Base-by-base conservation (phyloP, 768 basidiomycete genomes). In the Boletus reticulatus region DNA sequence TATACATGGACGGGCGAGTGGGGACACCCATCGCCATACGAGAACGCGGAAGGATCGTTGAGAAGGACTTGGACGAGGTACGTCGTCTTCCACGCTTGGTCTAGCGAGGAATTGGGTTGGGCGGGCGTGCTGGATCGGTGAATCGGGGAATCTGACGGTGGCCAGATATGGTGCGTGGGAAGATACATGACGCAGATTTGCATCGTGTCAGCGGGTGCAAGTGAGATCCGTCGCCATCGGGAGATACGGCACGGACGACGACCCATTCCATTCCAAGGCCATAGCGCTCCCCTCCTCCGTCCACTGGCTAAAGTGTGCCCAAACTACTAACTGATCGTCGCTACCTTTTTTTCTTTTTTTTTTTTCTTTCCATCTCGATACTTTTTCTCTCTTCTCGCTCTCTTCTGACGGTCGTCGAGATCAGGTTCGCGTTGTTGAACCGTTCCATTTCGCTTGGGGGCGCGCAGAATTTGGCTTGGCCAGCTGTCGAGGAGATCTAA, bases 221-320 rank as follows among this genome's bases (percentile, higher is more conserved):
- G 66, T 67, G 66, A 67, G 66, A 67, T 85, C 84, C 81, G 80
- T 73, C 74, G 77, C 70, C 82, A 85, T 85, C 84, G 85, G 83
- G 79, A 80, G 82, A 84, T 82, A 81, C 72, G 74, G 65, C 68
- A 69, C 72, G 69, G 77, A 77, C 79, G 77, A 77, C 79, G 76
- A 67, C 62, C 43, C 42, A 49, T 60, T 51, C 62, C 52, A 58
- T 56, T 54, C 62, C 50, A 44, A 51, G 46, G 4, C 39, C 42
- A 41, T 48, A 43, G 39, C 49, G 41, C 12, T 47, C 52, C 27
- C 52, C 59, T 49, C 46, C 57, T 57, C 47, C 48, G n/a, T 24
- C 38, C 50, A 6, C 56, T 31, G 12, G 47, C 43, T 32, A 52
- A 43, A 43, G 32, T 8, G 48, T n/a, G n/a, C 24, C 9, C 14